phyloP scores from a whole-genome alignment of 2,329 filamentous ascomycete genomes.

The Aspergillus clavatus region DNA sequence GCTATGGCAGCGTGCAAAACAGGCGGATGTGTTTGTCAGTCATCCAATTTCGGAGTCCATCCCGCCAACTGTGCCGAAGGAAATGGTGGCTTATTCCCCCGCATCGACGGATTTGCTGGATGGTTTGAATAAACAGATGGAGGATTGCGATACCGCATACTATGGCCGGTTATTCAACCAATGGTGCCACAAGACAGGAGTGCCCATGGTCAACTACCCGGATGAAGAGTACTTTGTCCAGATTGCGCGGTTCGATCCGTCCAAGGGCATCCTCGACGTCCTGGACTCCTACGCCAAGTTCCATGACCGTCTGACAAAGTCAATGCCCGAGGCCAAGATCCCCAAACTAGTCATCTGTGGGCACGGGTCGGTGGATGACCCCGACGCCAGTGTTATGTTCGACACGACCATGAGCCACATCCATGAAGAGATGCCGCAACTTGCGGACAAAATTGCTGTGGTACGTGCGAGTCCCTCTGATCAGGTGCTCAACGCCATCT shows the following conservation, averaged over 20 bases:
- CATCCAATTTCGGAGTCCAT: constrained; percentile 75
- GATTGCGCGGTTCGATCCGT: constrained; percentile 75
- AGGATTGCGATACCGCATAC: constrained; percentile 64
- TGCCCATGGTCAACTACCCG: constrained; percentile 35
- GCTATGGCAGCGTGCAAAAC: constrained; percentile 66
- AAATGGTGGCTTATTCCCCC: constrained; percentile 69
- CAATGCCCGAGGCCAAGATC: constrained; percentile 50
- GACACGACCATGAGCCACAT: constrained; percentile 66
- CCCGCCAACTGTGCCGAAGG: constrained; percentile 59
- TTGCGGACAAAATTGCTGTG: constrained; percentile 62
- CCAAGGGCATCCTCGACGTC: constrained; percentile 75
- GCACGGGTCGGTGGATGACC: constrained; percentile 76
- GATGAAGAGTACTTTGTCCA: constrained; percentile 70
- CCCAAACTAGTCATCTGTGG: constrained; percentile 70
- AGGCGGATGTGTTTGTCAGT: constrained; percentile 73
- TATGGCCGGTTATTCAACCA: constrained; percentile 71
- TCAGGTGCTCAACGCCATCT: constrained; percentile 71
- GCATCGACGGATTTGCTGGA: constrained; percentile 82
- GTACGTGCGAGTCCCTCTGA: constrained; percentile 77
- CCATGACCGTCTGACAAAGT: constrained; percentile 53
- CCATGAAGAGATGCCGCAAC: constrained; percentile 56
- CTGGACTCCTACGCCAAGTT: constrained; percentile 72
- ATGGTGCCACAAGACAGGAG: constrained; percentile 54
- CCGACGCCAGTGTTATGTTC: constrained; percentile 67
- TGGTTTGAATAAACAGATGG: constrained; percentile 71